phyloP scores from a whole-genome alignment of 208 protist genomes.

The Leishmania turanica region DNA sequence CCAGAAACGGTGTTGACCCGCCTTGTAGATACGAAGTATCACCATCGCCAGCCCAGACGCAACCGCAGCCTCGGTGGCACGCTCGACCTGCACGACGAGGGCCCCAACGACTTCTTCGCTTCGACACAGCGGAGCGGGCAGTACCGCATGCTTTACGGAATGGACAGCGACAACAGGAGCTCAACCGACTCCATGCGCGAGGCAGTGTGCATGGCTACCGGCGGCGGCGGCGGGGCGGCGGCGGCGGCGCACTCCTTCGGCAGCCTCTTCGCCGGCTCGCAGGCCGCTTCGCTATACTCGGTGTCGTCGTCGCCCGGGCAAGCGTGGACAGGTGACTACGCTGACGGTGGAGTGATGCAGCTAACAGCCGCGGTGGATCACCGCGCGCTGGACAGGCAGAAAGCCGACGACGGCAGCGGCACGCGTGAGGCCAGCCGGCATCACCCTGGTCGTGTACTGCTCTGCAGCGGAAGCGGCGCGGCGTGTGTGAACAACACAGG shows the following conservation, averaged over 20 bases:
- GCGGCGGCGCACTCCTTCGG: slow-evolving; percentile 3
- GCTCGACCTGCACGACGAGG: background rate
- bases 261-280: slow-evolving; percentile 7
- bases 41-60: background rate
- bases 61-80: background rate
- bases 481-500: background rate
- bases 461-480: background rate
- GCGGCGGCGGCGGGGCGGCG: background rate
- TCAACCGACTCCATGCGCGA: slow-evolving; percentile 9
- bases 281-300: background rate
- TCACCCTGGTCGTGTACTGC: background rate
- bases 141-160: background rate
- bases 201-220: background rate
- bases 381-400: background rate
- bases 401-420: background rate
- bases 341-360: background rate
- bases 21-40: background rate
- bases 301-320: background rate
- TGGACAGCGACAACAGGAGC: background rate
- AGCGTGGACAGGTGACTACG: background rate
- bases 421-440: background rate
- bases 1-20: background rate
- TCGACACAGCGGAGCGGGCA: background rate
- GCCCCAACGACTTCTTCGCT: slow-evolving; percentile 4
- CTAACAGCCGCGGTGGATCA: background rate